phyloP scores from a whole-genome alignment of 2,329 filamentous ascomycete species.

The Paecilomyces dactylethromorphus region DNA sequence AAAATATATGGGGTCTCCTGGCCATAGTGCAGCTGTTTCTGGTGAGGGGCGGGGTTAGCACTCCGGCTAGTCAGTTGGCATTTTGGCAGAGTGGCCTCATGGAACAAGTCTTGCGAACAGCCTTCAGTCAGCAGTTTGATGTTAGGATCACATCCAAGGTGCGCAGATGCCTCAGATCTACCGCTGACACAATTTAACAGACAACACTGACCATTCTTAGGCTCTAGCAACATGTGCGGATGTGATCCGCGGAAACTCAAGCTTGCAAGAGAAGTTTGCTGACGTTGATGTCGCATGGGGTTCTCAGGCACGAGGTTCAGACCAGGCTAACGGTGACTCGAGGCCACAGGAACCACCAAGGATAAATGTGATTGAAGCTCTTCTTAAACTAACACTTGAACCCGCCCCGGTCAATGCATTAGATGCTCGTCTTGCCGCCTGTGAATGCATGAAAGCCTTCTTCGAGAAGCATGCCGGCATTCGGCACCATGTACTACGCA shows the following conservation, averaged over 20 bases:
- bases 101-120: slow-evolving; percentile 71
- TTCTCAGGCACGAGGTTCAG: slow-evolving; percentile 13
- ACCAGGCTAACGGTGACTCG: slow-evolving; percentile 27
- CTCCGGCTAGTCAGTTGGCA: slow-evolving; percentile 72
- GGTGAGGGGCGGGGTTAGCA: slow-evolving; percentile 70
- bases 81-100: slow-evolving; percentile 81
- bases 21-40: slow-evolving; percentile 84
- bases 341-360: slow-evolving; percentile 47
- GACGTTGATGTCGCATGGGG: slow-evolving; percentile 64
- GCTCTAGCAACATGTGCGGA: slow-evolving; percentile 81
- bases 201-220: slow-evolving; percentile 32
- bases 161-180: slow-evolving; percentile 13
- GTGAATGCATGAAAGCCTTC: slow-evolving; percentile 88
- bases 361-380: slow-evolving; percentile 87
- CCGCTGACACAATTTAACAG: slow-evolving; percentile 1
- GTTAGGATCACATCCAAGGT: slow-evolving; percentile 77
- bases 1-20: slow-evolving; percentile 85
- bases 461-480: slow-evolving; percentile 76
- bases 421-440: slow-evolving; percentile 76
- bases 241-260: slow-evolving; percentile 73
- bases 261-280: slow-evolving; percentile 82
- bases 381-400: slow-evolving; percentile 75
- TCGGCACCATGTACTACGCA: slow-evolving; percentile 73
- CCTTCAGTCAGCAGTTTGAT: slow-evolving; percentile 68
- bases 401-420: slow-evolving; percentile 62